Base-by-base conservation (phyloP, 2,329 filamentous ascomycete species). In the Acarospora socialis region DNA sequence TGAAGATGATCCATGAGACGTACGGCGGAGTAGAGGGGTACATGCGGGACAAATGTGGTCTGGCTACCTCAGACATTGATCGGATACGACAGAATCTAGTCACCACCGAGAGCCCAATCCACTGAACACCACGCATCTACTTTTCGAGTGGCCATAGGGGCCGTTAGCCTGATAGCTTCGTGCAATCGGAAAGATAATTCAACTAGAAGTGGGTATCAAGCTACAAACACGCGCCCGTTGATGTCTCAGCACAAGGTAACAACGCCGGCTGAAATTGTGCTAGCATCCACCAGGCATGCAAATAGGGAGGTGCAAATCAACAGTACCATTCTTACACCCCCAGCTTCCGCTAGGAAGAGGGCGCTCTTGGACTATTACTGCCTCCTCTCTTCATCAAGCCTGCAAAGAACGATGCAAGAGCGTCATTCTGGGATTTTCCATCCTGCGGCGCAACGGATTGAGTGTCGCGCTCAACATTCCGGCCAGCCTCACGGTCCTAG, bases 1-100 rank as follows among this genome's bases (percentile, higher is more conserved):
- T 73, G 33, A 52, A 62, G 30, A 66, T 72, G 58, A 56, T 83
- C 28, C 59, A 67, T 28, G 53, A 60, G 17, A 61, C 66, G 38
- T 78, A 72, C 54, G 77, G 75, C 3, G 68, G 74, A 2, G 63
- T 69, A 2, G 74, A 81, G 48, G 54, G 54, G 9, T 84, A 81
- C 53, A 57, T 81, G 40, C 55, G 59, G 33, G 56, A 67, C 9
- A 53, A 67, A 19, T 75, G 75, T 46, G 64, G 72, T 8, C 48
- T 83, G 21, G 63, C 59, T 1, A 59, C 63, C 20, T 62, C 60
- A 4, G 66, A 71, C 38, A 59, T 82, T 33, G 59, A 60, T 38
- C 56, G 48, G 36, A 51, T 79, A 14, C 13, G 4, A 16, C 13
- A 29, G 26, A 29, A 29, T 34, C 18, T 10, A 31, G 33, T 12